Conservation (phyloP, 805 yeast species). For the Aciculoconidium aculeatum region DNA sequence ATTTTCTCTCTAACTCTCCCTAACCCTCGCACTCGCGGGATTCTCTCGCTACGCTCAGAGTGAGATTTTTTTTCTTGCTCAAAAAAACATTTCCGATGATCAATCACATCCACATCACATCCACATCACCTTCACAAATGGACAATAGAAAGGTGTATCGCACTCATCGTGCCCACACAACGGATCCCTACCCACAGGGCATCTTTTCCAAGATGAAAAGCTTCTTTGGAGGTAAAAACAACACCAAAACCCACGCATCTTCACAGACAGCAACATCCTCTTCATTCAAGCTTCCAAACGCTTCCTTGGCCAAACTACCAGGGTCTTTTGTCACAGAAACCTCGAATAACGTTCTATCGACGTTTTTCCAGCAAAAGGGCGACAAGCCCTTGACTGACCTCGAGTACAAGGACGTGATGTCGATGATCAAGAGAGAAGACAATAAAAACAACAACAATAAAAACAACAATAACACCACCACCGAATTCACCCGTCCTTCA, state of each 20-base stretch:
- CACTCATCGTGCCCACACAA: slow-evolving; percentile 20
- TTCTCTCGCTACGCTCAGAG: too few relatives aligned
- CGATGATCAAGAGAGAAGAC: slow-evolving; percentile 33
- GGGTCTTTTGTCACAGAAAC: slow-evolving; percentile 7
- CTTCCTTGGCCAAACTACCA: slow-evolving; percentile 6
- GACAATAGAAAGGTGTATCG: slow-evolving; percentile 31
- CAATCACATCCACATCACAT: too few relatives aligned
- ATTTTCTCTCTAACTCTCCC: too few relatives aligned
- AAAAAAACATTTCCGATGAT: too few relatives aligned
- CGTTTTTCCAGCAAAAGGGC: slow-evolving; percentile 72
- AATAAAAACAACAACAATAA: neutral
- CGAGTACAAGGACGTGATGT: slow-evolving; percentile 77
- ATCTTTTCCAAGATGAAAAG: slow-evolving; percentile 24
- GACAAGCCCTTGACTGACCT: slow-evolving; percentile 63
- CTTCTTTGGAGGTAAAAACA: slow-evolving; percentile 11
- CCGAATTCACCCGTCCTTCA: too few relatives aligned
- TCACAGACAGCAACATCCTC: slow-evolving; percentile 2
- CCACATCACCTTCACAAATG: too few relatives aligned
- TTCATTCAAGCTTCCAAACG: slow-evolving; percentile 3
- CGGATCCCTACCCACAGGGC: slow-evolving; percentile 21
- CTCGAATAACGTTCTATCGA: slow-evolving; percentile 43
- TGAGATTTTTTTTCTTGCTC: too few relatives aligned
- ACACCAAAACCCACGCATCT: slow-evolving; percentile 1
- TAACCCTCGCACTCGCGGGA: too few relatives aligned
- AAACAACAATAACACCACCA: slow-evolving; percentile 1